These are phyloP conservation scores for Mucor piriformis DNA, from an alignment of 371 early-diverging fungal species.

Conservation along the genomic window DNA sequence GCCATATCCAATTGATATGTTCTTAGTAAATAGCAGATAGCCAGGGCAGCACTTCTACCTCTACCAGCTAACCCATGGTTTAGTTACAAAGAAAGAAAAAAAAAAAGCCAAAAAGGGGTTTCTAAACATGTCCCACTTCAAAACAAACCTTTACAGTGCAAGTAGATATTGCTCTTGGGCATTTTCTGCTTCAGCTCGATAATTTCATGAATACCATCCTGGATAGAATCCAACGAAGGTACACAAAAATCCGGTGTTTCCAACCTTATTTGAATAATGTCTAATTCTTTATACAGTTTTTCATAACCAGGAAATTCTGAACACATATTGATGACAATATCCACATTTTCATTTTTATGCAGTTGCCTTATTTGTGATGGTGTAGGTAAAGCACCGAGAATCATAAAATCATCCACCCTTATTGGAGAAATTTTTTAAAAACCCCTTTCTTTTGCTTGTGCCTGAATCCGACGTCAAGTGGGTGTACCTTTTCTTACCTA, in stretches of 20 bases:
- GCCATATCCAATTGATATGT: slow-evolving; percentile 30
- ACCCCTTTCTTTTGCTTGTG: background rate
- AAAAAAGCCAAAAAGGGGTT: too few relatives aligned
- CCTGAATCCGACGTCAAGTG: background rate
- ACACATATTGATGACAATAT: slow-evolving; percentile 44
- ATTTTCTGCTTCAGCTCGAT: slow-evolving; percentile 14
- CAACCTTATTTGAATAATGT: slow-evolving; percentile 40
- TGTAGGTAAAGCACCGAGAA: slow-evolving; percentile 53
- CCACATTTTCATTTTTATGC: slow-evolving; percentile 29
- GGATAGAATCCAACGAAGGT: slow-evolving; percentile 34
- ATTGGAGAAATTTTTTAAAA: background rate
- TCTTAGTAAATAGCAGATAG: slow-evolving; percentile 45
- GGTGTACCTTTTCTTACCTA: slow-evolving; percentile 22
- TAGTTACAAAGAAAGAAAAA: too few relatives aligned
- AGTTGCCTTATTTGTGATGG: slow-evolving; percentile 39
- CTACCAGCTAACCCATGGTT: too few relatives aligned
- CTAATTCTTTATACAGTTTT: slow-evolving; percentile 32
- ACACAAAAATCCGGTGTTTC: slow-evolving; percentile 46
- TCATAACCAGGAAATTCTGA: slow-evolving; percentile 51
- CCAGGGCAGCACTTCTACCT: slow-evolving; percentile 49
- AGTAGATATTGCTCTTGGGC: slow-evolving; percentile 28
- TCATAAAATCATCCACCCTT: slow-evolving; percentile 38
- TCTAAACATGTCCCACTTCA: too few relatives aligned
- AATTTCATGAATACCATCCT: slow-evolving; percentile 30
- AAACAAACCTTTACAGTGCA: slow-evolving; percentile 60